Conservation (phyloP, 208 protist species). For the Endotrypanum monterogeii region DNA sequence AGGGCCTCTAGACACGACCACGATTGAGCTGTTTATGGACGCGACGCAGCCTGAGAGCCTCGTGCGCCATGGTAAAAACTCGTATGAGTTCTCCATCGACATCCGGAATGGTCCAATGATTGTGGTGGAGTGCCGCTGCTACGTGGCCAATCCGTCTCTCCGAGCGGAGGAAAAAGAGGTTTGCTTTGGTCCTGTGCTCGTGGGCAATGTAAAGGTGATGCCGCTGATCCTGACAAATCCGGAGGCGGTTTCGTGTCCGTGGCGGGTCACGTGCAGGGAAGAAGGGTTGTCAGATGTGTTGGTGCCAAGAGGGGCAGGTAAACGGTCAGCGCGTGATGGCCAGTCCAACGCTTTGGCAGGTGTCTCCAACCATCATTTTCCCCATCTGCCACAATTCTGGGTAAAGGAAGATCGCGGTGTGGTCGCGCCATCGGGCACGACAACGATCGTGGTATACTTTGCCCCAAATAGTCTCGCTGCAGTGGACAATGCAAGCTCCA, state of each 20-base stretch:
- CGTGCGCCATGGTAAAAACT: slow-evolving; percentile 61
- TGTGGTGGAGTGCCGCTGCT: slow-evolving; percentile 85
- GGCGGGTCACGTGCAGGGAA: slow-evolving; percentile 73
- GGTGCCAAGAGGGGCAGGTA: background rate
- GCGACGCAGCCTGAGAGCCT: slow-evolving; percentile 30
- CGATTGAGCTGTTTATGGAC: slow-evolving; percentile 63
- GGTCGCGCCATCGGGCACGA: slow-evolving; percentile 60
- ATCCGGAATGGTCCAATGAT: slow-evolving; percentile 86
- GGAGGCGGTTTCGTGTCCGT: slow-evolving; percentile 89
- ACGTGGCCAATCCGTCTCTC: slow-evolving; percentile 91
- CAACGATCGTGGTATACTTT: slow-evolving; percentile 76
- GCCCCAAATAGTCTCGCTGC: slow-evolving; percentile 25
- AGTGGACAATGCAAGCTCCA: background rate
- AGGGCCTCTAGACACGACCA: slow-evolving; percentile 43
- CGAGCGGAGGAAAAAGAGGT: slow-evolving; percentile 56
- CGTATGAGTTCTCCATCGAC: slow-evolving; percentile 81
- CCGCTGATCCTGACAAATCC: slow-evolving; percentile 88
- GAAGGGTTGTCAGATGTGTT: slow-evolving; percentile 2
- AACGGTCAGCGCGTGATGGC: background rate
- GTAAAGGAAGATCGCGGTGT: slow-evolving; percentile 62
- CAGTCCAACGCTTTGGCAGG: background rate
- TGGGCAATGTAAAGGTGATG: slow-evolving; percentile 85
- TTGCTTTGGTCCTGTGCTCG: slow-evolving; percentile 88
- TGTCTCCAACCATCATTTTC: background rate
- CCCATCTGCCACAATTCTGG: slow-evolving; percentile 56